Base-by-base conservation (phyloP, 805 yeast genomes). In the Yamadazyma philogaea region DNA sequence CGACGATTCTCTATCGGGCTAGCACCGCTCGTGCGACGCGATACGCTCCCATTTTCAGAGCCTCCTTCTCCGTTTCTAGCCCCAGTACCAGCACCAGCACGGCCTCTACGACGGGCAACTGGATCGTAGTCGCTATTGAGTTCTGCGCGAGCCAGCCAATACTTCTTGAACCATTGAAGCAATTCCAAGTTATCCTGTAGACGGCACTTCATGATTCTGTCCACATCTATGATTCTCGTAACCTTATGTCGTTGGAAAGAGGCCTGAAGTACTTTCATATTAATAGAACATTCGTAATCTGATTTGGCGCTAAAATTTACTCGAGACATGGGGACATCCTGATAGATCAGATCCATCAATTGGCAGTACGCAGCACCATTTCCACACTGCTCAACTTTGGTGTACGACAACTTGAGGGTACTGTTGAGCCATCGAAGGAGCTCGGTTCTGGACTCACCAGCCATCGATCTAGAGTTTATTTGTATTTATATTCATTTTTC, bases 301-400 rank as follows among this genome's bases (percentile, higher is more conserved):
- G 78, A 72, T 12, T 73, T 68, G 8, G 84, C 81, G 45, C 81
- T 77, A 58, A 83, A 88, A 54, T 79, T 82, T 41, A 91, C 95
- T 52, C 82, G 79, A 37, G 67, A 56, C 83, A 91, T 77, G 1
- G 96, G 93, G 15, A 93, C 74, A 52, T 88, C 96, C 7, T 84
- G 81, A 54, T 73, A 86, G 15, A 93, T 81, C 6, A 89, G 79
- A 61, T 93, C 97, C 70, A 91, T 73, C 30, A 93, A 75, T 66
- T 90, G 96, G 62, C 97, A 89, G 60, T 87, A 91, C 1, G 88
- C 91, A 1, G 96, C 96, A 2, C 99, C 99, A 2, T 85, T 79
- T 14, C 99, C 99, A 58, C 96, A 83, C 62, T 90, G 90, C 59
- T 93, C 99, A 1, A 93, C 84, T 58, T 85, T 87, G 28, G 79